Conservation (phyloP, 345 rosid genomes). For the Combretum micranthum region DNA sequence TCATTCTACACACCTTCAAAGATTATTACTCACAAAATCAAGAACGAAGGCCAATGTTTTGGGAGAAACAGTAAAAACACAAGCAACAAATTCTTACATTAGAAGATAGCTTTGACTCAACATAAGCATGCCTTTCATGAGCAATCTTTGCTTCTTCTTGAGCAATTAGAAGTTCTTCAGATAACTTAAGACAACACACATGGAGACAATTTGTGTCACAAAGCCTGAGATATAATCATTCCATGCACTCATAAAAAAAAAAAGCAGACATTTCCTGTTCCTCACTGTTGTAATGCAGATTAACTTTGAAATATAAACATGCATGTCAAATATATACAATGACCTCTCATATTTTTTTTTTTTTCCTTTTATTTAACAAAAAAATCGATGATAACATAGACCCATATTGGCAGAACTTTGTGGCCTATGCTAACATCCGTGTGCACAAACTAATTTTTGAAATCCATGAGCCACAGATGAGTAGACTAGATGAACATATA, state of each 20-base stretch:
- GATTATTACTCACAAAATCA: conserved; percentile 1
- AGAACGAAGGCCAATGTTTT: conserved; percentile 5
- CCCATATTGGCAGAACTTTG: no score
- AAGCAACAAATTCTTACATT: conserved; percentile 26
- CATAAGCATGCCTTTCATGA: conserved; percentile 40
- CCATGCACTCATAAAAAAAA: no score
- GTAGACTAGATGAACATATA: conserved; percentile 17
- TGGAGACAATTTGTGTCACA: background rate
- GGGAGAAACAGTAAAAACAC: conserved; percentile 11
- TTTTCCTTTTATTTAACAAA: no score
- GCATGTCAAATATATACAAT: no score
- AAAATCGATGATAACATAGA: no score
- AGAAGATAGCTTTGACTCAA: conserved; percentile 25
- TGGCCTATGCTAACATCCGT: no score
- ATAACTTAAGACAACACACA: conserved; percentile 28
- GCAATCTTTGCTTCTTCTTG: conserved; percentile 51
- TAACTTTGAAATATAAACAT: no score
- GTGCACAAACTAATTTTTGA: no score
- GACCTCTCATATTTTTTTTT: no score
- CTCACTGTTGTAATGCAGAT: no score
- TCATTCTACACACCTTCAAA: no score
- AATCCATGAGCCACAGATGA: background rate
- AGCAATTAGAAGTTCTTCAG: conserved; percentile 56
- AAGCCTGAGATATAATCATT: background rate
- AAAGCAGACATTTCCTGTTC: no score